A percentile compares a stretch with the other conserved stretches of the same genome.
phyloP scores from a whole-genome alignment of 306 rosid genomes.

The Dryas drummondii region DNA sequence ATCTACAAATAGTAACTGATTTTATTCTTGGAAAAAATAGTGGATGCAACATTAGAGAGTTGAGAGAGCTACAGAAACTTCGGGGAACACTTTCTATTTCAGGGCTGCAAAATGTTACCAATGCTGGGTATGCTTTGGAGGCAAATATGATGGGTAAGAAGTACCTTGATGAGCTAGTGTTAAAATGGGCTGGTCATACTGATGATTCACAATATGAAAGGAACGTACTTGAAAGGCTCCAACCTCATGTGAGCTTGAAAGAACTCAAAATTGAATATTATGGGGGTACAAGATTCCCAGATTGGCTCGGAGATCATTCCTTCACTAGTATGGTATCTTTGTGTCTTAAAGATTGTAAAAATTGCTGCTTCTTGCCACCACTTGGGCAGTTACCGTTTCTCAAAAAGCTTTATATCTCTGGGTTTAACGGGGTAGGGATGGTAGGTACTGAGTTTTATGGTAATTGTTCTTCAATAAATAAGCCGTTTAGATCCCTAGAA shows the following conservation, averaged over 20 bases:
- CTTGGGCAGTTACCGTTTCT: conserved; percentile 25
- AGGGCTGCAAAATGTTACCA: conserved; percentile 7
- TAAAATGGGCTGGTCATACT: conserved; percentile 9
- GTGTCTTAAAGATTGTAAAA: neutral
- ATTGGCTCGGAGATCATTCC: conserved; percentile 23
- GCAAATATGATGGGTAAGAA: conserved; percentile 10
- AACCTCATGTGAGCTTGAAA: conserved; percentile 17
- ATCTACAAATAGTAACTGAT: neutral
- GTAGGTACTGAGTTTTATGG: neutral
- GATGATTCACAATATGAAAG: neutral
- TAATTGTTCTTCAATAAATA: neutral
- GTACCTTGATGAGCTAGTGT: conserved; percentile 11
- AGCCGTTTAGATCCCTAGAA: neutral
- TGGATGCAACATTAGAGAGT: neutral
- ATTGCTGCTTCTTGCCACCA: conserved; percentile 6
- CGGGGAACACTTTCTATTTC: conserved; percentile 12
- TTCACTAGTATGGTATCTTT: conserved; percentile 5
- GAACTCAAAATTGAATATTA: neutral
- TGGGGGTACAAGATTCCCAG: conserved; percentile 19
- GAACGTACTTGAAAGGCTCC: neutral
- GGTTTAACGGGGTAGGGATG: neutral
- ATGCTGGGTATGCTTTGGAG: conserved; percentile 7
- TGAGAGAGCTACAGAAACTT: conserved; percentile 7
- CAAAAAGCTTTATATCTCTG: conserved; percentile 3
- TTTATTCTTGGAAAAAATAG: neutral